Evolutionary conservation across 805 yeast genomes (phyloP).

Genomic region (Starmerella davenportii): DNA sequence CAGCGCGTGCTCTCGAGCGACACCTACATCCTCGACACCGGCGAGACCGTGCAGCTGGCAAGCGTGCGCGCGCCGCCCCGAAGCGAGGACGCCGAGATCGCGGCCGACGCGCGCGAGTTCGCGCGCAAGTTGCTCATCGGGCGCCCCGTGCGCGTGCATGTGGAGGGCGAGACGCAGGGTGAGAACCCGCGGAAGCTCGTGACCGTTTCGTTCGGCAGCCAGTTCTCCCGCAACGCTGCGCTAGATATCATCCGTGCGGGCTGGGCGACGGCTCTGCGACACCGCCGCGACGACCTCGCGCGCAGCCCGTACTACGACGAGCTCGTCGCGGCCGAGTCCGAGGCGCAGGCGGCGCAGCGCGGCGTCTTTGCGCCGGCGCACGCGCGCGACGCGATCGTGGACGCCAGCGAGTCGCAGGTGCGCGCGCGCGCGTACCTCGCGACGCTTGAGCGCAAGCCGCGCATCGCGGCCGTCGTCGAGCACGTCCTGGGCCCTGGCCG

Average conservation of each 20-base stretch:
- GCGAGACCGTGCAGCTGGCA: constrained; percentile 51
- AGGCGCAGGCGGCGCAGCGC: constrained; percentile 35
- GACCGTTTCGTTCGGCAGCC: constrained; percentile 35
- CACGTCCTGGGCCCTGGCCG: constrained; percentile 52
- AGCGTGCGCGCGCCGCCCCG: constrained; percentile 61
- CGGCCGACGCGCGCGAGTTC: constrained; percentile 53
- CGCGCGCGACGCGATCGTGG: constrained; percentile 37
- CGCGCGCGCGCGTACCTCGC: constrained; percentile 61
- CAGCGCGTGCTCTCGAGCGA: constrained; percentile 51
- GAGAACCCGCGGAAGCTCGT: constrained; percentile 50
- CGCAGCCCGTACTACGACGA: constrained; percentile 64
- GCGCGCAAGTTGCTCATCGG: constrained; percentile 55
- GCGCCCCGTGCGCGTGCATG: constrained; percentile 39
- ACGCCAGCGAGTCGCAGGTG: constrained; percentile 57
- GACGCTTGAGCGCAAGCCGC: constrained; percentile 47
- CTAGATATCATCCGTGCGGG: constrained; percentile 46
- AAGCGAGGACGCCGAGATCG: constrained; percentile 35
- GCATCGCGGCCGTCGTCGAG: constrained; percentile 54
- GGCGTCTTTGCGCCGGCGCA: constrained; percentile 37
- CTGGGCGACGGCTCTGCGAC: constrained; percentile 59
- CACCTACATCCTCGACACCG: constrained; percentile 38
- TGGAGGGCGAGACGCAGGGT: constrained; percentile 48
- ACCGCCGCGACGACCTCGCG: constrained; percentile 53
- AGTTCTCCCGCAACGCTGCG: constrained; percentile 32
- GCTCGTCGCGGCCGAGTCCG: constrained; percentile 48